Evolutionary conservation across 2,329 filamentous ascomycete species (phyloP).

Genomic region (Emergomyces pasteurianus): DNA sequence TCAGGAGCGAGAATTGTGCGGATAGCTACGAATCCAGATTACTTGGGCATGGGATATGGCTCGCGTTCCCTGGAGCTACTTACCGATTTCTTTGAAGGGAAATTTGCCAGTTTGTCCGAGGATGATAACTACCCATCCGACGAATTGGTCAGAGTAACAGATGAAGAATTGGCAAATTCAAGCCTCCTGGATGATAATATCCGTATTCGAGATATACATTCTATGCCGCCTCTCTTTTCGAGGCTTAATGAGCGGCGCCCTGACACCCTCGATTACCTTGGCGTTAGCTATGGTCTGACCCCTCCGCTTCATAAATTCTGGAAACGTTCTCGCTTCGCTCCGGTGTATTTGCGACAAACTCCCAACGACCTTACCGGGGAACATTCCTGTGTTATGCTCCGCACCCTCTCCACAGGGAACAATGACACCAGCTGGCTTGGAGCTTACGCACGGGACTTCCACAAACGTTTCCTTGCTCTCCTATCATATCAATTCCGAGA

Average conservation of each 20-base stretch:
- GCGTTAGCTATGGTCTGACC: slow-evolving; percentile 90
- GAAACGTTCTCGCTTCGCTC: slow-evolving; percentile 76
- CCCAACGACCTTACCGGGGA: slow-evolving; percentile 93
- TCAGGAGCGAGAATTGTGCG: slow-evolving; percentile 87
- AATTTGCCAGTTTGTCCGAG: slow-evolving; percentile 76
- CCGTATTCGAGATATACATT: slow-evolving; percentile 74
- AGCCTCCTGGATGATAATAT: slow-evolving; percentile 78
- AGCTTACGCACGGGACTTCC: slow-evolving; percentile 86
- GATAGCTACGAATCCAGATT: slow-evolving; percentile 94
- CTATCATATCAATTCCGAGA: slow-evolving; percentile 85
- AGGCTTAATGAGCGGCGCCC: slow-evolving; percentile 75
- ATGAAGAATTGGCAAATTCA: slow-evolving; percentile 64
- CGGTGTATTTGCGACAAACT: slow-evolving; percentile 89
- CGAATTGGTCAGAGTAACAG: slow-evolving; percentile 65
- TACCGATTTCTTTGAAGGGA: slow-evolving; percentile 86
- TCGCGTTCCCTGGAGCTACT: slow-evolving; percentile 78
- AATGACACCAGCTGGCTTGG: slow-evolving; percentile 76
- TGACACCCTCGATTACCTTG: slow-evolving; percentile 75
- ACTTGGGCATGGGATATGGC: slow-evolving; percentile 85
- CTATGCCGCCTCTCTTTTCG: slow-evolving; percentile 87
- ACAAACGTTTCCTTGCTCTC: slow-evolving; percentile 79
- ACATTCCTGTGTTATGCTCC: slow-evolving; percentile 95
- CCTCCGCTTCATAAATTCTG: slow-evolving; percentile 86
- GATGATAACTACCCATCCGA: slow-evolving; percentile 41
- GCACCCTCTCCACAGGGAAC: slow-evolving; percentile 50